Evolutionary conservation across 805 yeast genomes (phyloP).

Genomic region (Pichia heedii): DNA sequence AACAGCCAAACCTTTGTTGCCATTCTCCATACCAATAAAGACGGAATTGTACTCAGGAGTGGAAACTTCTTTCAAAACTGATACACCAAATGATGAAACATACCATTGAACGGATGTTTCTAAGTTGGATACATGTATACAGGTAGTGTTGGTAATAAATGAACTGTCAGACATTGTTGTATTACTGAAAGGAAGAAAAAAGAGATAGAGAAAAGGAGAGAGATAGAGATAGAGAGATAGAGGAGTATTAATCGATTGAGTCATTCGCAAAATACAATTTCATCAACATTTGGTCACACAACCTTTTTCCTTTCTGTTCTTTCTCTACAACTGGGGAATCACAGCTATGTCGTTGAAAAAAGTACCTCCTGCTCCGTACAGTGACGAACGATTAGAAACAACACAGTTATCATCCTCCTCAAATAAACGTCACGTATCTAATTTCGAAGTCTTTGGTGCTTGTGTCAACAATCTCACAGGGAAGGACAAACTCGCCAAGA

Average conservation of each 20-base stretch:
- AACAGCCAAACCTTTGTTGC: constrained; percentile 31
- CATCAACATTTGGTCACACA: no score
- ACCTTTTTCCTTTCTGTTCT: no score
- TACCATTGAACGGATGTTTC: constrained; percentile 65
- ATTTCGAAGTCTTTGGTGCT: constrained; percentile 8
- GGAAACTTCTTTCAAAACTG: constrained; percentile 41
- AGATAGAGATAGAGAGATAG: no score
- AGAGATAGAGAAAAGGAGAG: no score
- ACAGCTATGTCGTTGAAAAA: neutral
- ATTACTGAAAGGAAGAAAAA: neutral
- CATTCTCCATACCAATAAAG: constrained; percentile 51
- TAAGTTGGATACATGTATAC: constrained; percentile 79
- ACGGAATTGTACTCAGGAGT: constrained; percentile 58
- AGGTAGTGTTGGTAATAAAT: constrained; percentile 53
- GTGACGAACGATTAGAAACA: neutral
- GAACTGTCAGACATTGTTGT: constrained; percentile 22
- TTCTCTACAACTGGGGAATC: no score
- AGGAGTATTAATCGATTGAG: no score
- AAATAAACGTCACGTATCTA: neutral
- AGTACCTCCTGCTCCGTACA: neutral
- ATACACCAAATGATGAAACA: constrained; percentile 65
- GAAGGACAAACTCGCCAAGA: constrained; percentile 63
- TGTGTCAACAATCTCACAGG: constrained; percentile 47
- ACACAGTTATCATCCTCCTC: neutral
- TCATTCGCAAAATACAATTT: no score